Base-by-base conservation (phyloP, 352 stramenopile genomes). In the Globisporangium heterothallicum region DNA sequence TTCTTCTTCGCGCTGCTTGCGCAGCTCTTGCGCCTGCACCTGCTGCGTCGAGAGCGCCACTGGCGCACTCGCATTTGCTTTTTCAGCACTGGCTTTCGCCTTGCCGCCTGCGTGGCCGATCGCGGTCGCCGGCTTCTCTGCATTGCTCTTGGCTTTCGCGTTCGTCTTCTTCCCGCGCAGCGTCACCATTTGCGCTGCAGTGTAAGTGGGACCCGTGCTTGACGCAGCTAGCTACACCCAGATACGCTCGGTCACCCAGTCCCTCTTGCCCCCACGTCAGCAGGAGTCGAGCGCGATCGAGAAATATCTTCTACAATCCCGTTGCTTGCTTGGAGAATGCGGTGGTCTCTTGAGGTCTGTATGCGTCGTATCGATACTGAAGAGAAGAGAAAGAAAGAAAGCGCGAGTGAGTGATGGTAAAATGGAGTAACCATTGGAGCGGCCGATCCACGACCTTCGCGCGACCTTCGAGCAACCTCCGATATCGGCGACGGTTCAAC, bases 81-180 rank as follows among this genome's bases (percentile, higher is more conserved):
- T 45, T 29, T 25, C 53, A 6, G 34, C 16, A 19, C 52, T 34
- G 29, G 66, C 61, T 59, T 72, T 80, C 5, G 49, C 34, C 27
- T 57, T 56, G 9, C 30, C 26, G 6, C 56, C 41, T 18, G 42
- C 42, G 4, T 34, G 45, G 27, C 42, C 47, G 26, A 35, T 38
- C 36, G 64, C 61, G 27, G 71, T 55, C 19, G 65, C 55, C 43
- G 74, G 75, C 40, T 84, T 74, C 13, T 70, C 50, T 22, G 72
- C 60, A 62, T 78, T 86, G 51, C 61, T 66, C 62, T 82, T 88
- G 40, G 79, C 53, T 34, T 74, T 68, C 16, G 70, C 75, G 59
- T 84, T 87, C 30, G 72, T 56, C 64, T 91, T 91, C 63, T 84
- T 85, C 19, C 75, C 74, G 9, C 79, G 74, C 43, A 91, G 73